Percentiles rank a stretch among this genome's conserved stretches.
Evolutionary conservation across 2,329 filamentous ascomycete species (phyloP).

Genomic region (Dothiorella sarmentorum): DNA sequence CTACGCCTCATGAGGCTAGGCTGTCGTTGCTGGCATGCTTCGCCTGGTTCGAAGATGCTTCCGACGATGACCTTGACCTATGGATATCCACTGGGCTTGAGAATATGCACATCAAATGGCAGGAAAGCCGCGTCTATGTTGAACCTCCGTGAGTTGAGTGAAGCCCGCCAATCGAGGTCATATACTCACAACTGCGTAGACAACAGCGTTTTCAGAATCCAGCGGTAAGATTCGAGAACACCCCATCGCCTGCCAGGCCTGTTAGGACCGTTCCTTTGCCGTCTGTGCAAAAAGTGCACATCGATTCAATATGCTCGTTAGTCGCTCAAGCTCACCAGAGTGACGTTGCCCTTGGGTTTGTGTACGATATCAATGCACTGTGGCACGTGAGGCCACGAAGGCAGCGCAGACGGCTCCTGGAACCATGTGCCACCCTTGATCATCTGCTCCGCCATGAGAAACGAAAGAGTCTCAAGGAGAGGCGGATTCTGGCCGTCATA

Average conservation of each 20-base stretch:
- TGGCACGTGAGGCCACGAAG: neutral
- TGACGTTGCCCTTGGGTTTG: neutral
- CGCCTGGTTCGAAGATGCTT: neutral
- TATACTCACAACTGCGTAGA: neutral
- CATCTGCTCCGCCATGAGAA: neutral
- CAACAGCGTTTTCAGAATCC: neutral
- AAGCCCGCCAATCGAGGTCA: too few relatives aligned
- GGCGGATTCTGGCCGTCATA: slow-evolving; percentile 6
- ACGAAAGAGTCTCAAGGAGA: neutral
- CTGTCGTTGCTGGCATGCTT: neutral
- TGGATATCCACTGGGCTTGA: neutral
- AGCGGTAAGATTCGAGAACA: neutral
- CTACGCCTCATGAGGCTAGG: neutral
- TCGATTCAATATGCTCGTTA: neutral
- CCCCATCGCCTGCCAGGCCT: neutral
- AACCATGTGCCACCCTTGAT: neutral
- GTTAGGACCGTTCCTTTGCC: neutral
- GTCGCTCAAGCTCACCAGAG: neutral
- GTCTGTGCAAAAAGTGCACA: neutral
- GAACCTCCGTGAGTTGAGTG: neutral
- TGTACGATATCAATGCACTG: neutral
- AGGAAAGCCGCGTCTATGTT: neutral
- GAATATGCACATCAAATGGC: neutral
- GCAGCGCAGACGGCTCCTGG: neutral
- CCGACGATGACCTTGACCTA: neutral